Percentiles rank a stretch among this genome's conserved stretches.
Evolutionary conservation across 768 basidiomycete species (phyloP).

Genomic region (Leccinum variicolor): DNA sequence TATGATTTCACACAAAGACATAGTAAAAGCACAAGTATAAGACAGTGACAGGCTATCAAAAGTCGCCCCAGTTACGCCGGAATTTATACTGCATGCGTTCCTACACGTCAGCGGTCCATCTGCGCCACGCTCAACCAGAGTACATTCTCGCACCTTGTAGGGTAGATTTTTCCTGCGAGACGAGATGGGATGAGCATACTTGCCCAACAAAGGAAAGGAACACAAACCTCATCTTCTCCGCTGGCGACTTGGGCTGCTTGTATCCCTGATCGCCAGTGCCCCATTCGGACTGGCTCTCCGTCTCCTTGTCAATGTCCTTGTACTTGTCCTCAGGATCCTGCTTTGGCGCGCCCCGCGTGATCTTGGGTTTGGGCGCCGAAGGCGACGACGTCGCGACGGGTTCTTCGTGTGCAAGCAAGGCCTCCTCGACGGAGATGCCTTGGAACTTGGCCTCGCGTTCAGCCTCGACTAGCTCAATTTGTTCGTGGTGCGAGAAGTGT

Average conservation of each 20-base stretch:
- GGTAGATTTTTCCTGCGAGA: conserved; percentile 67
- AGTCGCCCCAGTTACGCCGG: conserved; percentile 84
- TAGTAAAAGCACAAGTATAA: not conserved
- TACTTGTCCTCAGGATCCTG: conserved; percentile 65
- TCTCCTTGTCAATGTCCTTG: conserved; percentile 52
- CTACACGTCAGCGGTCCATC: conserved; percentile 46
- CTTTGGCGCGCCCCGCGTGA: conserved; percentile 57
- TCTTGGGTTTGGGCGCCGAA: conserved; percentile 42
- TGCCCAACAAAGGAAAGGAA: not conserved
- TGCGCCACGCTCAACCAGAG: conserved; percentile 14
- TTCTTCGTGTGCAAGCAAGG: conserved; percentile 51
- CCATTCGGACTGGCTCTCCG: conserved; percentile 59
- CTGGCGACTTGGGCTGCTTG: conserved; percentile 64
- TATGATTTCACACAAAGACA: conserved; percentile 13
- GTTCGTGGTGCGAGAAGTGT: conserved; percentile 87
- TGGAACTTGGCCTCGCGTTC: conserved; percentile 82
- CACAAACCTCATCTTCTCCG: conserved; percentile 70
- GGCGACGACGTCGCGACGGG: conserved; percentile 16
- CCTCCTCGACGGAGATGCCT: conserved; percentile 77
- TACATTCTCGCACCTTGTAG: conserved; percentile 66
- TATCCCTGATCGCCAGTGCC: conserved; percentile 70
- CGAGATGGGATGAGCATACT: not conserved
- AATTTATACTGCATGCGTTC: conserved; percentile 84
- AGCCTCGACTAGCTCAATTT: conserved; percentile 81
- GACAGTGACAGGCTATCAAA: conserved; percentile 39